Evolutionary conservation across 2,329 filamentous ascomycete species (phyloP).

Genomic region (Fusarium brachygibbosum): DNA sequence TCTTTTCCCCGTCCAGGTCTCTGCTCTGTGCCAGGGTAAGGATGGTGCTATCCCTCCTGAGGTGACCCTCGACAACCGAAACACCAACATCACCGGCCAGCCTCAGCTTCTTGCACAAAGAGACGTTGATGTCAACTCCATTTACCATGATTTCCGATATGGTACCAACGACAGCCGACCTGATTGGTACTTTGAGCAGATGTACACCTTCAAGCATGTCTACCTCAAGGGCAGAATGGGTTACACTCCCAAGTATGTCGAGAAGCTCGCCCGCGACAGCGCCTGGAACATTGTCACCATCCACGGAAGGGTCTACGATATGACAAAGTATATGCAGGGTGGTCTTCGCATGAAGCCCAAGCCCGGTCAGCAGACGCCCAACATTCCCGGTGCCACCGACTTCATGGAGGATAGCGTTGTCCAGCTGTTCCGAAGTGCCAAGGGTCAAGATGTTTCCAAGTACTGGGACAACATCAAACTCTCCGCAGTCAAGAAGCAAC

Average conservation of each 20-base stretch:
- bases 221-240: conserved; percentile 91
- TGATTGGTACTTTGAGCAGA: conserved; percentile 94
- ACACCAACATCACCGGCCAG: conserved; percentile 79
- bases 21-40: conserved; percentile 86
- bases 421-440: conserved; percentile 79
- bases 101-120: conserved; percentile 69
- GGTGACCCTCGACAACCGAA: conserved; percentile 88
- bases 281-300: conserved; percentile 81
- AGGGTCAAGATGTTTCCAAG: conserved; percentile 85
- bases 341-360: conserved; percentile 75
- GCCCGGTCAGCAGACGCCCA: conserved; percentile 63
- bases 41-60: conserved; percentile 73
- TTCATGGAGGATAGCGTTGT: conserved; percentile 87
- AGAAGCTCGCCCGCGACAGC: conserved; percentile 74
- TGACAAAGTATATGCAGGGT: conserved; percentile 84
- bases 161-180: conserved; percentile 84
- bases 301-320: conserved; percentile 84
- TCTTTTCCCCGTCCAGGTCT: conserved; percentile 95
- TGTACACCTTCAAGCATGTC: conserved; percentile 79
- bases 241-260: conserved; percentile 83
- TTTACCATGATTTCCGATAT: conserved; percentile 93
- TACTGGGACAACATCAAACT: conserved; percentile 81
- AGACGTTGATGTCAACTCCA: conserved; percentile 76
- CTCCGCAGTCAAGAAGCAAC: conserved; percentile 65
- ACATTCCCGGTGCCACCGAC: conserved; percentile 68